Conservation (phyloP, 805 yeast species). For the Yarrowia sp. region DNA sequence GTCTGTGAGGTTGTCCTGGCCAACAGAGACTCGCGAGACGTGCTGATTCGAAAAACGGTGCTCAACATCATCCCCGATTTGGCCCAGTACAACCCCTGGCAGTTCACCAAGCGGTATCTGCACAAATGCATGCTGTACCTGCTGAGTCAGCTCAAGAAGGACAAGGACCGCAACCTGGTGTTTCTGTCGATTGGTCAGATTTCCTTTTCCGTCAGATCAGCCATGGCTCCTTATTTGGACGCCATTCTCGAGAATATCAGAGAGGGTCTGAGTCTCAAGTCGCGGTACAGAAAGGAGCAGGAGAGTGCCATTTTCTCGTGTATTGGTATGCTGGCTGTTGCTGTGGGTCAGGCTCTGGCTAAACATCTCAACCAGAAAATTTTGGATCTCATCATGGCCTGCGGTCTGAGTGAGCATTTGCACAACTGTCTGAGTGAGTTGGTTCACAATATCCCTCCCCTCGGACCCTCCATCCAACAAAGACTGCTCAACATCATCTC, state of each 20-base stretch:
- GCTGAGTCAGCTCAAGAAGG: constrained; percentile 75
- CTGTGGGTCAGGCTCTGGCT: constrained; percentile 92
- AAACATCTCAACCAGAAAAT: constrained; percentile 85
- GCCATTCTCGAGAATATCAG: constrained; percentile 83
- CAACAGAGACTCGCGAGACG: constrained; percentile 78
- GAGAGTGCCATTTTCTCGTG: constrained; percentile 90
- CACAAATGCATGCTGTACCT: constrained; percentile 80
- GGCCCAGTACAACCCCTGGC: constrained; percentile 75
- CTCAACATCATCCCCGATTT: constrained; percentile 81
- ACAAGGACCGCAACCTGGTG: constrained; percentile 77
- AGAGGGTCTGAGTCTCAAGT: constrained; percentile 62
- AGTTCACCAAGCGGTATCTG: constrained; percentile 80
- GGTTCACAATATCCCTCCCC: constrained; percentile 76
- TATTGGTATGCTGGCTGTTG: constrained; percentile 80
- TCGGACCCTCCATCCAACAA: constrained; percentile 74
- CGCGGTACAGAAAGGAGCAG: constrained; percentile 68
- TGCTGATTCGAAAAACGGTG: constrained; percentile 82
- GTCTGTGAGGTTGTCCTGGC: constrained; percentile 75
- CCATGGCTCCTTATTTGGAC: constrained; percentile 85
- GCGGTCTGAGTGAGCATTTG: constrained; percentile 85
- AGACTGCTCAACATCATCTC: constrained; percentile 75
- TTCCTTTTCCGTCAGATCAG: constrained; percentile 76
- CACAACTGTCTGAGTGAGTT: constrained; percentile 74
- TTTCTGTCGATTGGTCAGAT: constrained; percentile 84
- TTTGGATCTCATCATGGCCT: constrained; percentile 76